Conservation (phyloP, 2,329 filamentous ascomycete genomes). For the Apiospora malaysiana region DNA sequence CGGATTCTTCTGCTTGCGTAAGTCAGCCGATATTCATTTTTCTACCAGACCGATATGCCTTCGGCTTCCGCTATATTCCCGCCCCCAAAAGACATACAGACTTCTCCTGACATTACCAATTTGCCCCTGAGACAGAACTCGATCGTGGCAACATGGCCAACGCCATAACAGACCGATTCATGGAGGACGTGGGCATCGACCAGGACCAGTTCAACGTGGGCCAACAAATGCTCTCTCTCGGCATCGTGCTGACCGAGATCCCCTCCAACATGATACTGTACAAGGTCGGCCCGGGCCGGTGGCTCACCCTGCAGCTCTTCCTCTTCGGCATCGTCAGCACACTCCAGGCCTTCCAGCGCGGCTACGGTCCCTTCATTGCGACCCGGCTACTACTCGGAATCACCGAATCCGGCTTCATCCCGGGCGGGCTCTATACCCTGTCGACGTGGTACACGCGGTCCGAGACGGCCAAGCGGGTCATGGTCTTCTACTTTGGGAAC, state of each 20-base stretch:
- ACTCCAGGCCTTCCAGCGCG: constrained; percentile 48
- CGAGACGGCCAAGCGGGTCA: constrained; percentile 52
- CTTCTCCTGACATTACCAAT: neutral
- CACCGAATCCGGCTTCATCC: constrained; percentile 56
- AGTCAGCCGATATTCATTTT: constrained; percentile 21
- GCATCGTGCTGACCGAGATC: constrained; percentile 57
- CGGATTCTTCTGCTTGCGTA: constrained; percentile 26
- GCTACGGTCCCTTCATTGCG: constrained; percentile 49
- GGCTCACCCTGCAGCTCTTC: constrained; percentile 55
- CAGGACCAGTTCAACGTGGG: constrained; percentile 60
- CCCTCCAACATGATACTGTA: constrained; percentile 54
- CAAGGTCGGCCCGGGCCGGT: constrained; percentile 49
- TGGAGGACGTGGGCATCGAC: constrained; percentile 55
- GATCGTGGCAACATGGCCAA: constrained; percentile 44
- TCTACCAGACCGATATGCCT: neutral
- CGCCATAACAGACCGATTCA: constrained; percentile 54
- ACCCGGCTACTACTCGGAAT: constrained; percentile 50
- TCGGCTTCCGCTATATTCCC: neutral
- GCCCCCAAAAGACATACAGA: neutral
- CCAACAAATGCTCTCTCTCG: constrained; percentile 55
- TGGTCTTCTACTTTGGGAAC: constrained; percentile 58
- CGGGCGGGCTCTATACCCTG: constrained; percentile 53
- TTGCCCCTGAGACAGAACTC: constrained; percentile 36
- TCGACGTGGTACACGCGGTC: constrained; percentile 53
- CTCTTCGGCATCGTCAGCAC: constrained; percentile 53